These are phyloP conservation scores for Neolentinus lepideus DNA, from an alignment of 1,284 basidiomycete genomes.

Conservation along the genomic window DNA sequence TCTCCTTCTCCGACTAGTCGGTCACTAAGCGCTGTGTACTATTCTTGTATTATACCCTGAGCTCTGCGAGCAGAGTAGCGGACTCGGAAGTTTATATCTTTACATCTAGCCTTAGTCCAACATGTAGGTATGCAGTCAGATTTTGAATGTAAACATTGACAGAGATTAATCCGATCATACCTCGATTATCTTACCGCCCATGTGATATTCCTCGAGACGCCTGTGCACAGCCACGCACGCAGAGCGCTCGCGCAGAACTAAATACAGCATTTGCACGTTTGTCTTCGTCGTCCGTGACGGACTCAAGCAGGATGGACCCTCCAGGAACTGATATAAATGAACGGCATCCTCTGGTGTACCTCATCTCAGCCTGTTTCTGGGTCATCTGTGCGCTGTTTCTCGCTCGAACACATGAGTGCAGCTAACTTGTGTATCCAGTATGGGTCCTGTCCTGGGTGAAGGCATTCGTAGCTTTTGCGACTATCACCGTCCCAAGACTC, in stretches of 20 bases:
- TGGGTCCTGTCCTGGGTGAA: conserved; percentile 77
- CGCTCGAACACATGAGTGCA: conserved; percentile 7
- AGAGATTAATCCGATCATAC: background rate
- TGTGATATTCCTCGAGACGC: no score
- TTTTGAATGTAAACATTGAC: background rate
- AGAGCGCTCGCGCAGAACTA: no score
- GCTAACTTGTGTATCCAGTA: conserved; percentile 35
- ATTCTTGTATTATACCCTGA: background rate
- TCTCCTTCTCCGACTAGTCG: conserved; percentile 68
- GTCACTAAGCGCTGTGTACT: conserved; percentile 19
- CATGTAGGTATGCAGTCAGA: background rate
- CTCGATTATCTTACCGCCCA: no score
- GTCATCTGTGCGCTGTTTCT: conserved; percentile 56
- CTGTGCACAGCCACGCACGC: no score
- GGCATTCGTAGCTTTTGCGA: conserved; percentile 64
- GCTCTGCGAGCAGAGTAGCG: background rate
- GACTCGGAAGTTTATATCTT: background rate
- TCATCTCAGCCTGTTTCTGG: conserved; percentile 81
- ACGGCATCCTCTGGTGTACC: conserved; percentile 60
- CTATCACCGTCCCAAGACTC: conserved; percentile 73
- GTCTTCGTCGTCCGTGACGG: background rate
- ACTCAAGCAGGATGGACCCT: background rate
- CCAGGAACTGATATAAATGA: conserved; percentile 10
- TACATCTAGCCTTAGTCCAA: background rate
- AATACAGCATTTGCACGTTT: background rate